Evolutionary conservation across 495 filamentous ascomycete genomes (phyloP), one percentile per base, ranked within the genome.

Genomic region (Sporormia fimetaria): DNA sequence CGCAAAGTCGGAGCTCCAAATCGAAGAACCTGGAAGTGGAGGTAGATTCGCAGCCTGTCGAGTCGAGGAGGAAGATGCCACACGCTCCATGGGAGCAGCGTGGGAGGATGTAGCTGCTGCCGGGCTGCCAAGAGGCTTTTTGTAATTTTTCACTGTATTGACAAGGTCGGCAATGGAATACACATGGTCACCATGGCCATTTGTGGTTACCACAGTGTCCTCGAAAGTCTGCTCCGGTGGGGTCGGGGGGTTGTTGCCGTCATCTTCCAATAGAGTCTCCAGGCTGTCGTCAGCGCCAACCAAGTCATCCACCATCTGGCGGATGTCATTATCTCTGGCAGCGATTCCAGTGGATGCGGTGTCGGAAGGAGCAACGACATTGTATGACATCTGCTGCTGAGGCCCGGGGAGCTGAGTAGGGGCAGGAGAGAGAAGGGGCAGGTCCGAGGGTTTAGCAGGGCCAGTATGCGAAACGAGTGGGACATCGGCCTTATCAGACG

Each of bases 251-350:
- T 46, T 42, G 43, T 54, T 52, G 29, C 53, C 48, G 24, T 51
- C 55, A 11, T 61, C 57, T 18, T 60, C 57, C 3, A 40, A 44
- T 6, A 53, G 35, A 18, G 45, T 33, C 28, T 56, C 52, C 25
- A 58, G 39, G 12, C 40, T 57, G 34, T 68, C 66, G 33, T 73
- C 68, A 6, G 67, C 68, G 24, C 73, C 75, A 6, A 85, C 73
- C 31, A 83, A 63, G 38, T 73, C 64, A 49, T 83, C 76, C 10
- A 81, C 77, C 60, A 81, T 83, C 3, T 50, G 52, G 24, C 46
- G 59, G 49, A 64, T 57, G n/a, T 50, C 55, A 1, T 47, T 50
- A 32, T 56, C 52, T 42, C 54, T 58, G n/a, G 52, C 33, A n/a
- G 36, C 42, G 7, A 55, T 9, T 33, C 31, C 31, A 12, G 47